These are phyloP conservation scores for Solanum chilense DNA, from an alignment of 257 asterid species.

Conservation along the genomic window DNA sequence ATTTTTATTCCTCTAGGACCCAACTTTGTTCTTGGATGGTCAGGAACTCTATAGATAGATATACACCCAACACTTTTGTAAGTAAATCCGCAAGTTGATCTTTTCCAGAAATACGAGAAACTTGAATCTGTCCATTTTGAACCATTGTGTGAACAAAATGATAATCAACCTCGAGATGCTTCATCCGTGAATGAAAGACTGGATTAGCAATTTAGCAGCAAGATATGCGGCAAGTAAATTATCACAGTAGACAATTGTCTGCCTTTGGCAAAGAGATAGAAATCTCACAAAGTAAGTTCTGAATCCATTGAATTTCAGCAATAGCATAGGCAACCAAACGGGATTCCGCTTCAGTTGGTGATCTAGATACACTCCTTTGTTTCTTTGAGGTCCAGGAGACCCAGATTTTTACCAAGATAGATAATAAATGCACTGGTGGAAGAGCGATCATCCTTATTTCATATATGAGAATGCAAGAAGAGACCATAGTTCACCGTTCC, in stretches of 20 bases:
- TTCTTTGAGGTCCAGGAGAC: background rate
- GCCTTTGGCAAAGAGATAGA: background rate
- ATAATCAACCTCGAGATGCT: too few species aligned
- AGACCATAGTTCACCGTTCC: background rate
- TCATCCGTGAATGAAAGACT: too few species aligned
- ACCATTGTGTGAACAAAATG: too few species aligned
- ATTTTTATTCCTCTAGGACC: background rate
- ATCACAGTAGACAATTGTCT: background rate
- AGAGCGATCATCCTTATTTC: background rate
- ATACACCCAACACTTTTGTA: background rate
- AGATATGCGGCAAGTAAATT: background rate
- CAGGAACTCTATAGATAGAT: background rate
- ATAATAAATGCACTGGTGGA: background rate
- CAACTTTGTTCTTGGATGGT: background rate
- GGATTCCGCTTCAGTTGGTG: background rate
- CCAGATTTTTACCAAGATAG: background rate
- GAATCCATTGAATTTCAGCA: background rate
- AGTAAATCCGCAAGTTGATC: too few species aligned
- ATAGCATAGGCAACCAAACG: background rate
- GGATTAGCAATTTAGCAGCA: background rate
- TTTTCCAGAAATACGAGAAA: too few species aligned
- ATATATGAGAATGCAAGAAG: background rate
- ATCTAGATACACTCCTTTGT: background rate
- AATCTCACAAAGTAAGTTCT: background rate
- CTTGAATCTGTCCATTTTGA: too few species aligned